Evolutionary conservation across 805 yeast genomes (phyloP).

Genomic region (Wickerhamomyces strasburgensis): DNA sequence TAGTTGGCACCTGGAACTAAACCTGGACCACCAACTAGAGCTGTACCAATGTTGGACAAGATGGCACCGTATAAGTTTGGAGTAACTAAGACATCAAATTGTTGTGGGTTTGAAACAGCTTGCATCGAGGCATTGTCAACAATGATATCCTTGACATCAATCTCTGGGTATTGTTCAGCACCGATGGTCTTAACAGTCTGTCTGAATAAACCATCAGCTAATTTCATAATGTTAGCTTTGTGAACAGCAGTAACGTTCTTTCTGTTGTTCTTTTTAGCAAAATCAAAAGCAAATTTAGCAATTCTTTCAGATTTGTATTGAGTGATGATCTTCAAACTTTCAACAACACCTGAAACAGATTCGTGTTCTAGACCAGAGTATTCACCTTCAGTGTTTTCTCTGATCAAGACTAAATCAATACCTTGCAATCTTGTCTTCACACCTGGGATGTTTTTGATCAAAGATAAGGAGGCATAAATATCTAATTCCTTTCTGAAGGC

Average conservation of each 20-base stretch:
- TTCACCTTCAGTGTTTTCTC: constrained; percentile 99
- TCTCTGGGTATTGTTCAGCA: constrained; percentile 77
- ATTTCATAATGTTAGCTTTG: constrained; percentile 98
- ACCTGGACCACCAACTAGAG: constrained; percentile 95
- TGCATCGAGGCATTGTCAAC: constrained; percentile 99
- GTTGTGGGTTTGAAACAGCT: constrained; percentile 97
- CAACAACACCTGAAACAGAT: constrained; percentile 96
- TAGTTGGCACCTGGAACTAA: constrained; percentile 97
- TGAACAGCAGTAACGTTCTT: constrained; percentile 93
- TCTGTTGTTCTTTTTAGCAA: constrained; percentile 88
- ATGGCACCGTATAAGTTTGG: constrained; percentile 98
- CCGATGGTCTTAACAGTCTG: constrained; percentile 85
- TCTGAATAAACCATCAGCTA: constrained; percentile 97
- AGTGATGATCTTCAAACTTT: constrained; percentile 92
- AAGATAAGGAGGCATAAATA: constrained; percentile 91
- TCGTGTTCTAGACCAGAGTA: constrained; percentile 98
- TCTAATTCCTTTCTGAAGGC: constrained; percentile 95
- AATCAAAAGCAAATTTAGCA: constrained; percentile 95
- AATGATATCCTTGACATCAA: constrained; percentile 84
- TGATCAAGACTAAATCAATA: constrained; percentile 88
- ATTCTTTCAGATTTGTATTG: constrained; percentile 93
- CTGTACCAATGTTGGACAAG: constrained; percentile 97
- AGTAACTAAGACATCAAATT: constrained; percentile 95
- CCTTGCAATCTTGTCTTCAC: constrained; percentile 84
- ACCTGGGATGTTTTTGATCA: constrained; percentile 91